phyloP scores from a whole-genome alignment of 192 early-diverging fungal species.

The Rhizophagus clarus region DNA sequence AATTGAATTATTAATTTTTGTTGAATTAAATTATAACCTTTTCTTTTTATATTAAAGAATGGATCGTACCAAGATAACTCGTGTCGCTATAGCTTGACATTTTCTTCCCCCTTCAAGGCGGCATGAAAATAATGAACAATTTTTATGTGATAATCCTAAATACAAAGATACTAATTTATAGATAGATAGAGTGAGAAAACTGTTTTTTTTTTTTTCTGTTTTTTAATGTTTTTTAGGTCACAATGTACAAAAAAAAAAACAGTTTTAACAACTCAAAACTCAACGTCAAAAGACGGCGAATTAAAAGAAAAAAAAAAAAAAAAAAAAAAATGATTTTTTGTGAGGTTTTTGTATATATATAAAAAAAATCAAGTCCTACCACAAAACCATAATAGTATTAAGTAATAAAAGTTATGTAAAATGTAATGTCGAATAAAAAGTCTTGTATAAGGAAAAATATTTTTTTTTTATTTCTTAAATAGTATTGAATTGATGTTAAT shows the following conservation, averaged over 20 bases:
- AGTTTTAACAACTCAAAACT: not conserved
- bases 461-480: not conserved
- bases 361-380: not conserved
- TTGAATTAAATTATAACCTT: not conserved
- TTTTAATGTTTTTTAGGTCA: not conserved
- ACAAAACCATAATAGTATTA: no score
- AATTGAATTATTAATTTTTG: not conserved
- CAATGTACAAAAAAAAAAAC: not conserved
- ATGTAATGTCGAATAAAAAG: no score
- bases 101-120: not conserved
- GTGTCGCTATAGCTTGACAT: not conserved
- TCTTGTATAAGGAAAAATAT: not conserved
- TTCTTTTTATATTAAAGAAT: not conserved
- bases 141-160: not conserved
- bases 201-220: not conserved
- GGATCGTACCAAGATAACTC: constrained; percentile 12
- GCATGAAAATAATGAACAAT: not conserved
- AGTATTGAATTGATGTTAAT: not conserved
- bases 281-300: not conserved
- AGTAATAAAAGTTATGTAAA: no score
- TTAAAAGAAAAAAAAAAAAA: not conserved
- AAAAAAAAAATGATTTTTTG: not conserved
- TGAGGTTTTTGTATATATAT: not conserved
- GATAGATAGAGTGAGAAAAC: not conserved
- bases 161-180: not conserved